Evolutionary conservation across 495 filamentous ascomycete species (phyloP).

Genomic region (Pyronema domesticum): DNA sequence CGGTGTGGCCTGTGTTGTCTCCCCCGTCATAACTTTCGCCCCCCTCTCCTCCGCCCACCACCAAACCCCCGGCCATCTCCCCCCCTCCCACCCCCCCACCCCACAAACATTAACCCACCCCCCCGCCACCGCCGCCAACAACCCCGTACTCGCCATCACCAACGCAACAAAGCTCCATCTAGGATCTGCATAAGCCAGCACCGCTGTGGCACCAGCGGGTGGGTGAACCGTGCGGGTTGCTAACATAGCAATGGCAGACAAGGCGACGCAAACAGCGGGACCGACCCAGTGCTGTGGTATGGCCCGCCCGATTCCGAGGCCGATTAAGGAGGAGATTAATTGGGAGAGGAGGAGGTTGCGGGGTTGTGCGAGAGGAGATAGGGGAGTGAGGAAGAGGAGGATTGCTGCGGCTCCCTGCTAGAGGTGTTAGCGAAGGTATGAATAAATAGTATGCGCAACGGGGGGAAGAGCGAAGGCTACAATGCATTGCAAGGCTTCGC

Average conservation of each 20-base stretch:
- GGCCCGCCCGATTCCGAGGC: constrained; percentile 48
- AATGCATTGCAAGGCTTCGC: too few species aligned
- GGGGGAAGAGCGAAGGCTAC: too few species aligned
- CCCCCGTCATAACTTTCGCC: background rate
- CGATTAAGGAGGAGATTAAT: constrained; percentile 45
- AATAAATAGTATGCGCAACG: too few species aligned
- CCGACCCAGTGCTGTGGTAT: constrained; percentile 40
- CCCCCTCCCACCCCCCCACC: constrained; percentile 57
- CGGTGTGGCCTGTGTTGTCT: constrained; percentile 1
- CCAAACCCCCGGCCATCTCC: constrained; percentile 68
- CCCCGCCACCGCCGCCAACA: constrained; percentile 51
- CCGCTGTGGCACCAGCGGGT: constrained; percentile 71
- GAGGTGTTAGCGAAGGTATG: background rate
- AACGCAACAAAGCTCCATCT: constrained; percentile 52
- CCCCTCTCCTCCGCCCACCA: constrained; percentile 33
- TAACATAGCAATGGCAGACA: constrained; percentile 53
- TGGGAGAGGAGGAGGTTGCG: constrained; percentile 62
- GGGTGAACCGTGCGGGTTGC: constrained; percentile 68
- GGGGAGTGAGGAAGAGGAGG: constrained; percentile 51
- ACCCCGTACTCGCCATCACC: constrained; percentile 41
- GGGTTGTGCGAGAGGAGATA: constrained; percentile 72
- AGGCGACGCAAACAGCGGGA: constrained; percentile 50
- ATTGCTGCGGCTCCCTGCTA: constrained; percentile 58
- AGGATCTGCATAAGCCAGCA: constrained; percentile 51
- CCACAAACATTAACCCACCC: too few species aligned